Conservation (phyloP, 2,329 filamentous ascomycete species). For the Fusarium redolens region DNA sequence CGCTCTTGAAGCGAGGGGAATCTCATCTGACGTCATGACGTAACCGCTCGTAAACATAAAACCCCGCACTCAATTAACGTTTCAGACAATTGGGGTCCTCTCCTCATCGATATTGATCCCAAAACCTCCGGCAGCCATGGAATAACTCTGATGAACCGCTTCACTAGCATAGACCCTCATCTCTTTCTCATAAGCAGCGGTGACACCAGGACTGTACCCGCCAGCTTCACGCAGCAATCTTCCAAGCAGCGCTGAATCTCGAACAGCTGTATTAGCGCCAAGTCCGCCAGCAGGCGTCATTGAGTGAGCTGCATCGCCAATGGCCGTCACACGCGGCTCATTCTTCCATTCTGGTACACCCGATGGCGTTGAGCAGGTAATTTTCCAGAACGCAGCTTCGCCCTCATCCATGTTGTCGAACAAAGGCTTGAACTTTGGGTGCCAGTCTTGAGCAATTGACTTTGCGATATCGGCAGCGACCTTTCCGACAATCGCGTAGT, state of each 20-base stretch:
- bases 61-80: background rate
- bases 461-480: slow-evolving; percentile 69
- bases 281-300: slow-evolving; percentile 69
- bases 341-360: slow-evolving; percentile 71
- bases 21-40: background rate
- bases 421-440: slow-evolving; percentile 64
- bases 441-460: slow-evolving; percentile 64
- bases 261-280: slow-evolving; percentile 67
- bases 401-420: slow-evolving; percentile 67
- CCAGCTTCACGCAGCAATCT: slow-evolving; percentile 63
- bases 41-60: background rate
- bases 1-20: background rate
- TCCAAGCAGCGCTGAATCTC: slow-evolving; percentile 66
- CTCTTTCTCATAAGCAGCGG: slow-evolving; percentile 68
- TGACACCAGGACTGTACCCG: slow-evolving; percentile 64
- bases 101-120: slow-evolving; percentile 60
- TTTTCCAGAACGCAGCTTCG: slow-evolving; percentile 74
- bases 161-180: slow-evolving; percentile 71
- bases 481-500: slow-evolving; percentile 68
- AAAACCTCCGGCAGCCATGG: slow-evolving; percentile 56
- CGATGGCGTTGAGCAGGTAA: slow-evolving; percentile 69
- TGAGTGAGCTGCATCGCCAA: slow-evolving; percentile 67
- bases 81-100: slow-evolving; percentile 27
- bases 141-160: slow-evolving; percentile 67
- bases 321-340: slow-evolving; percentile 66